Conservation (phyloP, 2,329 filamentous ascomycete genomes). For the Phialemoniopsis sp. region DNA sequence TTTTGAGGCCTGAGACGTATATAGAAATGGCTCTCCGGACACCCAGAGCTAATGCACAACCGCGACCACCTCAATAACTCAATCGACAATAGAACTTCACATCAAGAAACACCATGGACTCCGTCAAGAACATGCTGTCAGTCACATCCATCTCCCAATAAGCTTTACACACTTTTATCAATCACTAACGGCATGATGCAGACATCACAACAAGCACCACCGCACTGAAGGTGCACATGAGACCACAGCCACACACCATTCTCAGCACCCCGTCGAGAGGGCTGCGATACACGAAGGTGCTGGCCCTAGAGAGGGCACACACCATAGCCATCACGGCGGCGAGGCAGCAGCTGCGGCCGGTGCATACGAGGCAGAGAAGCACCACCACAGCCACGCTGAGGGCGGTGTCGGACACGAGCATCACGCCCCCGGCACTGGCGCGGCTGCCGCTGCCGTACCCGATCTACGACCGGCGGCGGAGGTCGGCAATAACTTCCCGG, state of each 20-base stretch:
- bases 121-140: conserved; percentile 8
- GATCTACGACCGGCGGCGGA: conserved; percentile 4
- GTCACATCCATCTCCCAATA: not conserved
- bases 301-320: too few relatives aligned
- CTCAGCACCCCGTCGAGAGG: not conserved
- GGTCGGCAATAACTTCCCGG: conserved; percentile 11
- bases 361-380: not conserved
- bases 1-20: not conserved
- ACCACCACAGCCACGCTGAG: not conserved
- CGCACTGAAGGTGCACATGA: not conserved
- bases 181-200: too few relatives aligned
- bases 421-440: too few relatives aligned
- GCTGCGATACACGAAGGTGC: not conserved
- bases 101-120: conserved; percentile 7
- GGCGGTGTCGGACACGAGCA: too few relatives aligned
- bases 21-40: too few relatives aligned
- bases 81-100: too few relatives aligned
- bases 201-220: conserved; percentile 5
- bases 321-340: not conserved
- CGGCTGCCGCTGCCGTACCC: too few relatives aligned
- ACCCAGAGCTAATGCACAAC: too few relatives aligned
- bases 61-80: too few relatives aligned
- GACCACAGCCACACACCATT: not conserved
- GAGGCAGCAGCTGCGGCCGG: too few relatives aligned
- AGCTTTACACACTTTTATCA: too few relatives aligned